Evolutionary conservation across 169 alveolate species (phyloP).

Genomic region (Plasmodium yoelii): DNA sequence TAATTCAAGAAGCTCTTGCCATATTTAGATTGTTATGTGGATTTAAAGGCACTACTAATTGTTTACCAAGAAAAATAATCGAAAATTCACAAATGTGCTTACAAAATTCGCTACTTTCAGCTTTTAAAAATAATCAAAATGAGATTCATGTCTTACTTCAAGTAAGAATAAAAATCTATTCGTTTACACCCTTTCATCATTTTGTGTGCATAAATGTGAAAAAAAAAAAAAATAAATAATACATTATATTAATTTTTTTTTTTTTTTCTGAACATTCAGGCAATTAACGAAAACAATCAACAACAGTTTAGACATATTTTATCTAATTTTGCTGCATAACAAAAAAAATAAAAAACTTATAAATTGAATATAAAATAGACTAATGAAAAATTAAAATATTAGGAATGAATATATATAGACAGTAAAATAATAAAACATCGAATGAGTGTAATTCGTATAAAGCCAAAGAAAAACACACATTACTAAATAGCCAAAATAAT

Average conservation of each 20-base stretch:
- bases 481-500: background rate
- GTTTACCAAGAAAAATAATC: constrained; percentile 42
- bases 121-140: constrained; percentile 60
- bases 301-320: constrained; percentile 76
- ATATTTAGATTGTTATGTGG: constrained; percentile 69
- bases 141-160: constrained; percentile 58
- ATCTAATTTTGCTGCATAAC: constrained; percentile 58
- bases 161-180: constrained; percentile 18
- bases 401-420: background rate
- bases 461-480: background rate
- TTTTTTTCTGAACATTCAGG: constrained; percentile 19
- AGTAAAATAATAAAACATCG: background rate
- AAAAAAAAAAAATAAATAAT: background rate
- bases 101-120: constrained; percentile 61
- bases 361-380: background rate
- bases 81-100: constrained; percentile 65
- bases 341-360: constrained; percentile 4
- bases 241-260: background rate
- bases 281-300: constrained; percentile 69
- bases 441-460: background rate
- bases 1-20: constrained; percentile 56
- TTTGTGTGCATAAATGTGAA: background rate
- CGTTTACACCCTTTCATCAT: background rate
- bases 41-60: constrained; percentile 60
- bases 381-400: background rate